Evolutionary conservation across 140 eudicot species (phyloP).

Genomic region (Anethum foeniculum): DNA sequence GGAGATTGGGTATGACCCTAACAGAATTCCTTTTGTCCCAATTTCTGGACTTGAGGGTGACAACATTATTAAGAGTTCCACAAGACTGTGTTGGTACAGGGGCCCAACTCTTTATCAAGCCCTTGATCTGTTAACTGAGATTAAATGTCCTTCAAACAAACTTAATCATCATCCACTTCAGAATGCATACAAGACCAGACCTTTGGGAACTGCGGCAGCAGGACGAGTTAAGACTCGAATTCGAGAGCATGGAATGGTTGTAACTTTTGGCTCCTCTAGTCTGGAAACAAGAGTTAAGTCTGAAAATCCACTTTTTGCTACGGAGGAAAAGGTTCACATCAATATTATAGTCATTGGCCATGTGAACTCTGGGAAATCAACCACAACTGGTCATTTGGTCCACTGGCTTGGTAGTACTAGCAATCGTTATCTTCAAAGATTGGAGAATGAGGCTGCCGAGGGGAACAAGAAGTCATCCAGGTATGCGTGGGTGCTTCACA

Average conservation of each 20-base stretch:
- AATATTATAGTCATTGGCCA: constrained; percentile 11
- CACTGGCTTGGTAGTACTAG: constrained; percentile 3
- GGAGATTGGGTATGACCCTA: background rate
- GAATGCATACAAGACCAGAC: background rate
- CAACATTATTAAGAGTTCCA: background rate
- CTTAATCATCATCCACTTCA: background rate
- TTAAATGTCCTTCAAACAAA: background rate
- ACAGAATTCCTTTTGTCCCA: background rate
- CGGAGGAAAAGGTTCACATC: constrained; percentile 6
- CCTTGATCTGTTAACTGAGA: background rate
- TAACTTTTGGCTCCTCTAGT: background rate
- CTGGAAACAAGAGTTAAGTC: too few relatives aligned
- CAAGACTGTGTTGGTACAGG: background rate
- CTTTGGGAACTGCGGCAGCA: background rate
- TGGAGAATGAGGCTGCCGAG: constrained; percentile 9
- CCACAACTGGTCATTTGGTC: constrained; percentile 7
- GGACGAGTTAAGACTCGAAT: background rate
- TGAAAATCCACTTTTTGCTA: too few relatives aligned
- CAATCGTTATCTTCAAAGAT: background rate
- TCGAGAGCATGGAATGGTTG: background rate
- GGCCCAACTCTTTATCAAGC: background rate
- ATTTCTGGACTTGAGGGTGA: background rate
- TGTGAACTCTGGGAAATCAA: constrained; percentile 11
- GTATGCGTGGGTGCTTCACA: constrained; percentile 9
- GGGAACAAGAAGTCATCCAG: constrained; percentile 11